Evolutionary conservation across 192 early-diverging fungal genomes (phyloP).

Genomic region (Mortierella hygrophila): DNA sequence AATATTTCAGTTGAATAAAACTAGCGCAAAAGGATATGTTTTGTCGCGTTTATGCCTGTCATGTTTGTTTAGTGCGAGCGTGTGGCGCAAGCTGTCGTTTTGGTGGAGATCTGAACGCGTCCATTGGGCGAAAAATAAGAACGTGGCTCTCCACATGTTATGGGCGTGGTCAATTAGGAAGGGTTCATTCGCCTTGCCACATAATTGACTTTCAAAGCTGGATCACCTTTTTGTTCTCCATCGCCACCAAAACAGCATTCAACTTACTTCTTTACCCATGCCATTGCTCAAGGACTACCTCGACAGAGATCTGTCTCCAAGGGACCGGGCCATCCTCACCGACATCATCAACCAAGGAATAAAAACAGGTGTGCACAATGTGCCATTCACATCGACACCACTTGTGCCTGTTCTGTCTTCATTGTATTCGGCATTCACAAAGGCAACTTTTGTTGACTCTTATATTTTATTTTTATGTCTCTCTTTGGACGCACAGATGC

Average conservation of each 20-base stretch:
- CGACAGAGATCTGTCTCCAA: constrained; percentile 4
- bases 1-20: too few species aligned
- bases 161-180: too few species aligned
- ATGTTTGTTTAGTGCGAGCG: too few species aligned
- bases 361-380: constrained; percentile 30
- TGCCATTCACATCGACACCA: background rate
- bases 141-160: too few species aligned
- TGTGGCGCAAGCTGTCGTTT: too few species aligned
- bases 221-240: background rate
- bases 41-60: too few species aligned
- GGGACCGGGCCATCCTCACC: constrained; percentile 21
- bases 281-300: constrained; percentile 38
- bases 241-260: constrained; percentile 4
- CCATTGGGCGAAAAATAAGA: too few species aligned
- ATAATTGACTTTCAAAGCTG: too few species aligned
- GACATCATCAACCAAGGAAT: constrained; percentile 41
- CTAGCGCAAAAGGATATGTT: too few species aligned
- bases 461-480: background rate
- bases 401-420: background rate
- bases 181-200: too few species aligned
- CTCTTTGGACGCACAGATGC: constrained; percentile 12
- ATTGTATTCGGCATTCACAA: background rate
- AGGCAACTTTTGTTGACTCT: background rate
- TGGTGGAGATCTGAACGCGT: too few species aligned
- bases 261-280: constrained; percentile 8